Base-by-base conservation (phyloP, 768 basidiomycete genomes). In the Trametes cingulata region DNA sequence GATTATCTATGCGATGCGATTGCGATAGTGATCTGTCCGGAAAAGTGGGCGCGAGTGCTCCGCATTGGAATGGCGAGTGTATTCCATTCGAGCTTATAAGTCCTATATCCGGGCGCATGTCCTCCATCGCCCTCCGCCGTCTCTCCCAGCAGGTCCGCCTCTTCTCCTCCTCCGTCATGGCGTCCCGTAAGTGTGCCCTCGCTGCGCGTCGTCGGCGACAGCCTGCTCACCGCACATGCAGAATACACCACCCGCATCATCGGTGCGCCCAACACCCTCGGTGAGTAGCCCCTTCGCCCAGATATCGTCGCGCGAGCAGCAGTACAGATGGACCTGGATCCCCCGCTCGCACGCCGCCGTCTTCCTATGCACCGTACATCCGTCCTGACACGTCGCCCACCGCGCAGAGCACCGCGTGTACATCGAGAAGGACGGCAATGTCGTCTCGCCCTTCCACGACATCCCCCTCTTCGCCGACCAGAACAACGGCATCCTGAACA, bases 381-480 rank as follows among this genome's bases (percentile, higher is more conserved):
- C 48, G 33, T 10, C 14, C 52, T 50, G 41, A 55, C 39, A 37
- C 2, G n/a, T 15, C 10, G 8, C 10, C n/a, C 58, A 12, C 42
- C 46, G 48, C 17, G 22, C 76, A 98, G 97, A 98, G 68, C 93
- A 98, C 80, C 90, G 96, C 66, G 89, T 96, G 60, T 99, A 77
- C 84, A 86, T 94, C 77, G 95, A 98, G 76, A 89, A 92, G 72
- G 88, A 91, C 69, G 89, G 90, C 68, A 82, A 84, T 54, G 89
- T 91, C 73, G 77, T 92, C 56, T 93, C 93, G 12, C 81, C 90
- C 61, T 94, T 88, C 85, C 97, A 98, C 73, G 97, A 99, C 78
- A 91, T 99, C 74, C 94, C 96, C 12, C 94, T 98, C 71, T 98
- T 97, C 74, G 95, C 95, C 55, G 94, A 99, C 78, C 92, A 88